These are phyloP conservation scores for Suillus subluteus DNA, from an alignment of 768 basidiomycete species.

Conservation along the genomic window DNA sequence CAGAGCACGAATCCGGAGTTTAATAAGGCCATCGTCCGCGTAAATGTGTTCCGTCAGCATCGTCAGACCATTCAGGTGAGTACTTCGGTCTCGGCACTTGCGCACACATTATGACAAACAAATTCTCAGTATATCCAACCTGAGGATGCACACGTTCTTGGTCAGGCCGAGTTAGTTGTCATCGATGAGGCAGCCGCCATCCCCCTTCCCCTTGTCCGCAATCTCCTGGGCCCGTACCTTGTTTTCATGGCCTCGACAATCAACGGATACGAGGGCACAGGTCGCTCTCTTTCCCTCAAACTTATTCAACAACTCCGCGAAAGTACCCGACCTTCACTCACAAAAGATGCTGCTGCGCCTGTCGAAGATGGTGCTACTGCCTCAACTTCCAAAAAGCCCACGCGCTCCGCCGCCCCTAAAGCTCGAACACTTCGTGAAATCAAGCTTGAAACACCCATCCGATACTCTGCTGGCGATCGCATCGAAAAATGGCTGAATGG, in stretches of 20 bases:
- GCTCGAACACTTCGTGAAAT: constrained; percentile 83
- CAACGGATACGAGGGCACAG: constrained; percentile 99
- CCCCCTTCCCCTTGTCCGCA: constrained; percentile 92
- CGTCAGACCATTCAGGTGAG: constrained; percentile 94
- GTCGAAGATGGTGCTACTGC: constrained; percentile 44
- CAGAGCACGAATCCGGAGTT: constrained; percentile 95
- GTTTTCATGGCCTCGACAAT: constrained; percentile 99
- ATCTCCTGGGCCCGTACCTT: constrained; percentile 93
- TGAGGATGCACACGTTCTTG: constrained; percentile 95
- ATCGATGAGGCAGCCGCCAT: constrained; percentile 99
- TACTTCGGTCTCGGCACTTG: constrained; percentile 11
- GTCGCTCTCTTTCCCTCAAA: constrained; percentile 97
- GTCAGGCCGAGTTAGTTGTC: constrained; percentile 95
- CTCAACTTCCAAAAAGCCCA: constrained; percentile 55
- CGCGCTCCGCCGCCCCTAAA: constrained; percentile 62
- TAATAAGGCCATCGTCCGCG: constrained; percentile 92
- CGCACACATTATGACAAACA: constrained; percentile 4
- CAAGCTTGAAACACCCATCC: constrained; percentile 93
- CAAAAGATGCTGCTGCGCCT: constrained; percentile 55
- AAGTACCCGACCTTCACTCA: constrained; percentile 77
- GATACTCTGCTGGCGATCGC: constrained; percentile 84
- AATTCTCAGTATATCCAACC: constrained; percentile 91
- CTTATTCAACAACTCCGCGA: constrained; percentile 97
- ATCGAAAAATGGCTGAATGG: constrained; percentile 95
- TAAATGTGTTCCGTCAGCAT: constrained; percentile 91